Base-by-base conservation (phyloP, 1,284 basidiomycete species). In the Polyporus tsugae region DNA sequence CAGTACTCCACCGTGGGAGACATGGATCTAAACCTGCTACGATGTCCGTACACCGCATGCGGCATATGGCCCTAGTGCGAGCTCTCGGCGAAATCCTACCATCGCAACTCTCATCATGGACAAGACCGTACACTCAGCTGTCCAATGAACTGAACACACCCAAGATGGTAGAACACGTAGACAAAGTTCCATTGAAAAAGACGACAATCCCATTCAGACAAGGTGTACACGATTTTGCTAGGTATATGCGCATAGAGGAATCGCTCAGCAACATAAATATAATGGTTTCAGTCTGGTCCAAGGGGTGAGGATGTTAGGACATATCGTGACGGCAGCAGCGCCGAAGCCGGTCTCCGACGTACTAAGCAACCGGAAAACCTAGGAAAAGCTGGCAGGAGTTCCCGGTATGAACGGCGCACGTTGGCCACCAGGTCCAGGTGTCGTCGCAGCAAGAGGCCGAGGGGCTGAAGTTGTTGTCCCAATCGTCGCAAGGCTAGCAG, bases 331-430 rank as follows among this genome's bases (percentile, higher is more conserved):
- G 2, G 15, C 29, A 55, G 19, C 9, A 33, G 52, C 52, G 6
- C 33, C 25, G 29, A 35, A 17, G 11, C 17, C 25, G 15, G 4
- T 35, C 25, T 25, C 22, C 22, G 22, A 25, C 22, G 22, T 3
- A 25, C 33, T 10, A 19, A 19, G 5, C 9, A 35, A 38, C 35
- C 9, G 35, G 22, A 38, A 38, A 36, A 4, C 15, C 29, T 64
- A 67, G n/a, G 57, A 67, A 25, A 65, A 44, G 15, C 58, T 36
- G 17, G 62, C 49, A 42, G 49, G 19, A 52, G 36, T 53, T 38
- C 67, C 68, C 38, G 72, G 69, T 5, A 73, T 25, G 53, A 76
- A 76, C 25, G 71, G 72, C 35, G 70, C 62, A 33, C 74, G 71
- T 53, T 76, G 74, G 22, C 67, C 63, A n/a, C 64, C 68, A 58